Evolutionary conservation across 257 asterid genomes (phyloP), one percentile per base, ranked within the genome.

Genomic region (Plantago ovata): DNA sequence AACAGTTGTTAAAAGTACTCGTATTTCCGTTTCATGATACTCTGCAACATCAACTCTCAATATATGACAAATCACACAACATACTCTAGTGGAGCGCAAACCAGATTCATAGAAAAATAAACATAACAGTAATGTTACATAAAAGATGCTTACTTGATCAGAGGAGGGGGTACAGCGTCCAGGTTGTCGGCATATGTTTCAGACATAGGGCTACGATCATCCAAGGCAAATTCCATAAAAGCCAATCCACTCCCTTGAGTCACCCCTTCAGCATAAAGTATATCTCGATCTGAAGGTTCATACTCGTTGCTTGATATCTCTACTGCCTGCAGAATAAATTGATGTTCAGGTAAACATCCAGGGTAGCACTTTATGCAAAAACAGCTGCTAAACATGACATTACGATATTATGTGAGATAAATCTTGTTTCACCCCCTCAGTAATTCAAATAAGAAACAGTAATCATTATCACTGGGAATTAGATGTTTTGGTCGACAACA

Each of bases 201-300:
- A 1, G 96, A 84, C 96, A 87, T 87, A 39, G 96, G 94, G 76
- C 96, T 87, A 44, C 83, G 96, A 69, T 87, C 93, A 56, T 84
- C 96, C 49, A 87, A 65, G 60, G 81, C 79, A 79, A 87, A 87
- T 77, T 87, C 96, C 93, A 87, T 84, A 43, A 80, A 81, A 55
- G 96, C 93, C 77, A 87, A 75, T 54, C 94, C 93, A 14, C 81
- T 87, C 57, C 96, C 94, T 71, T 77, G 96, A 7, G 96, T 87
- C 51, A 87, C 89, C 68, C 96, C 96, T 67, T 87, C 96, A 11
- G 96, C 89, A 41, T 64, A 82, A 13, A 87, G 73, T 71, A 87
- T 80, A 71, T 87, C 96, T 56, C 80, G 78, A 60, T 87, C 93
- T 2, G 89, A 72, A 44, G 96, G 96, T 61, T 84, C 94, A 54